Conservation (phyloP, 139 green algal species). For the Limnomonas spitsbergensis region DNA sequence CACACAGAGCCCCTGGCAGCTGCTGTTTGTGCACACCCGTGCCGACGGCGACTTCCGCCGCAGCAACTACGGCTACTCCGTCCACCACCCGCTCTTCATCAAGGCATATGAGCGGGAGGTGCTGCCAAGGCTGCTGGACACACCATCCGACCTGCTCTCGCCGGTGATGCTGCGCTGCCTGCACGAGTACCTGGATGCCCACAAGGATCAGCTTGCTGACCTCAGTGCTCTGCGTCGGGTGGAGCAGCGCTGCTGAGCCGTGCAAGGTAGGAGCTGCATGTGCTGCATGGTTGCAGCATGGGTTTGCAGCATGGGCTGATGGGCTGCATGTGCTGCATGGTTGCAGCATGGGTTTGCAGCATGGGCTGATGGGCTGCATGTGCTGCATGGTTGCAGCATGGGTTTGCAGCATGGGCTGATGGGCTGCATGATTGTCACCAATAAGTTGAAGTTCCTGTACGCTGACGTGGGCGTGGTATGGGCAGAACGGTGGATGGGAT, state of each 20-base stretch:
- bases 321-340: no score
- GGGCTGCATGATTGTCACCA: no score
- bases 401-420: no score
- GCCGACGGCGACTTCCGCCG: constrained; percentile 20
- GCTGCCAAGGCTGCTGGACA: constrained; percentile 21
- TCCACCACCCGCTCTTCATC: constrained; percentile 21
- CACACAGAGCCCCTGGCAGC: constrained; percentile 9
- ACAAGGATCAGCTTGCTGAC: constrained; percentile 19
- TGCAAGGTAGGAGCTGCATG: no score
- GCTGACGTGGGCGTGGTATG: no score
- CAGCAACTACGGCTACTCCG: constrained; percentile 24
- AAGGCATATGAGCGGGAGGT: constrained; percentile 25
- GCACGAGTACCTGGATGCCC: constrained; percentile 2
- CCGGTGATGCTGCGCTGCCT: constrained; percentile 17
- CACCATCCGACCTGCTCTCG: background rate
- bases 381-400: no score
- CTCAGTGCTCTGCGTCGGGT: background rate
- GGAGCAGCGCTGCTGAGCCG: constrained; percentile 5
- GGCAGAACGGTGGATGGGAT: no score
- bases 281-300: no score
- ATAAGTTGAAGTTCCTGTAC: no score
- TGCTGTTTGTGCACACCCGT: constrained; percentile 21
- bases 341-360: no score
- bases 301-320: no score
- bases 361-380: no score